Base-by-base conservation (phyloP, 2,329 filamentous ascomycete genomes). In the Clarireedia hainanense region DNA sequence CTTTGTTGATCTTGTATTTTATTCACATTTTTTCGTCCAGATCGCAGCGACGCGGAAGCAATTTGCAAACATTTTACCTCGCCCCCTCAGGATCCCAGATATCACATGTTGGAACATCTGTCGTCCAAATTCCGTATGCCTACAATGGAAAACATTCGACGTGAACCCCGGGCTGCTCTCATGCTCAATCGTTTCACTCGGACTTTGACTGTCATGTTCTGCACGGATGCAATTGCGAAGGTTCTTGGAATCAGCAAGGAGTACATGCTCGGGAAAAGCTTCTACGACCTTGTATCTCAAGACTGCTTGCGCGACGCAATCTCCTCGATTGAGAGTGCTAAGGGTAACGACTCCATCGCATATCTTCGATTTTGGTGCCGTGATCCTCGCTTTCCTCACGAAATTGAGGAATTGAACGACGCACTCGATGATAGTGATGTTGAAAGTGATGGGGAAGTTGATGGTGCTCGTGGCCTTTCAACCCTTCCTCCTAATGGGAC, bases 341-440 rank as follows among this genome's bases (percentile, higher is more conserved):
- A 95, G 69, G 86, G 86, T 27, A 95, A 95, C 64, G 89, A 95
- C 68, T 95, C 90, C 2, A 94, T 95, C 65, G 89, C 90, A 2
- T 95, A 95, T 65, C 76, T 95, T 57, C 86, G 90, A 17, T 95
- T 95, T 69, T 89, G 84, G 80, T 92, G 88, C 65, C 80, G 88
- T 52, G 86, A 94, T 67, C 89, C 89, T 17, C 77, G 85, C 30
- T 74, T 79, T 55, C 77, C 76, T 27, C 47, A 56, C 40, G 53
- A 56, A 14, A 43, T 56, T 26, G 77, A 80, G 54, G 76, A 80
- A 50, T 72, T 77, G 10, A 71, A 75, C 9, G 70, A 72, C 10
- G 72, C 70, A 10, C 69, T 70, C 20, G 69, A 75, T 27, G 71
- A 73, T 27, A 70, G 66, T 45, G 67, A 70, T 34, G 71, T 69